Conservation (phyloP, 371 early-diverging fungal genomes). For the Mortierella sp. region DNA sequence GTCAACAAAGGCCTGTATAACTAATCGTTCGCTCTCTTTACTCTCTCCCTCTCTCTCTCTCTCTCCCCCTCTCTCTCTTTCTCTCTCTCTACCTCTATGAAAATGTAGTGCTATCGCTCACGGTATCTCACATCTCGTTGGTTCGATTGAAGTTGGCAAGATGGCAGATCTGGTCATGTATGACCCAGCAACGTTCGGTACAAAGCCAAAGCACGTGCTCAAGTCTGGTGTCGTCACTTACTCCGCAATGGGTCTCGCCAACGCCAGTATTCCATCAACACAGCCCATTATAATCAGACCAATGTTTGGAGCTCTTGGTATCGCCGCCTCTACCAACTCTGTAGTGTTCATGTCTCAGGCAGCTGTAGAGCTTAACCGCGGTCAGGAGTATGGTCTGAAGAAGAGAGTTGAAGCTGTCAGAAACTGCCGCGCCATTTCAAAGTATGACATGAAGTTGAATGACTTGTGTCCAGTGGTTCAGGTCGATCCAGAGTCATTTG, state of each 20-base stretch:
- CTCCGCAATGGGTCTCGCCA: conserved; percentile 91
- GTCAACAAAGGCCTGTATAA: no score
- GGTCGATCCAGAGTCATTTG: conserved; percentile 94
- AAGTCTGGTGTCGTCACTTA: conserved; percentile 90
- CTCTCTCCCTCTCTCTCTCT: not conserved
- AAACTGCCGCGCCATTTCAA: conserved; percentile 80
- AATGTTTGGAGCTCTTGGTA: conserved; percentile 82
- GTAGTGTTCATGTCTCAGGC: conserved; percentile 86
- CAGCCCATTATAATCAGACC: conserved; percentile 88
- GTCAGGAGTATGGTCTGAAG: conserved; percentile 69
- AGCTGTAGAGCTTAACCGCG: conserved; percentile 71
- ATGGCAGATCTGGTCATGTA: conserved; percentile 92
- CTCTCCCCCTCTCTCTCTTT: not conserved
- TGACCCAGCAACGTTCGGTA: conserved; percentile 87
- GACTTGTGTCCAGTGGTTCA: conserved; percentile 77
- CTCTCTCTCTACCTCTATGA: not conserved
- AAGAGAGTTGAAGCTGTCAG: conserved; percentile 82
- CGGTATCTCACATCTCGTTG: conserved; percentile 90
- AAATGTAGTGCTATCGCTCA: conserved; percentile 82
- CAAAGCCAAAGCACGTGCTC: conserved; percentile 86
- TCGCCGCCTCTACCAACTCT: conserved; percentile 67
- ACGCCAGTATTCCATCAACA: conserved; percentile 92
- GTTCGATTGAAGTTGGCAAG: conserved; percentile 93
- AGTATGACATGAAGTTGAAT: conserved; percentile 91
- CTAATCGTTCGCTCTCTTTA: not conserved